Base-by-base conservation (phyloP, 106 monocot species). In the Chionographis japonica region DNA sequence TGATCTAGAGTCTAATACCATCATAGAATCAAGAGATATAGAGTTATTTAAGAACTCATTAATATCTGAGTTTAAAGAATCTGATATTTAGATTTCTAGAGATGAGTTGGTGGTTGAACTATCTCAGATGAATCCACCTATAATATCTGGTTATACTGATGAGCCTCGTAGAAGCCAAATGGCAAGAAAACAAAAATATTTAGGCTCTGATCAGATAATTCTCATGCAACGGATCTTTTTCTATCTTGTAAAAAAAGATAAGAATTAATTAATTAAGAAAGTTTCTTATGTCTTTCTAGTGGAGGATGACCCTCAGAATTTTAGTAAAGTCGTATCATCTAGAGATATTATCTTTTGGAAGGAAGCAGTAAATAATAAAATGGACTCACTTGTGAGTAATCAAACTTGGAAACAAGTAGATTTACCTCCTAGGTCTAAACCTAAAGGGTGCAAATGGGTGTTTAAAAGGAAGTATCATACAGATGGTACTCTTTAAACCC, bases 1-100 rank as follows among this genome's bases (percentile, higher is more conserved):
- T 3, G 50, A 66, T 4, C 11, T 52, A 6, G n/a, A 27, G 6
- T 66, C 66, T 4, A 66, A 66, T 66, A 50, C 16, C 4, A 66
- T 66, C 51, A 4, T 66, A 12, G 66, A 66, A 66, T 66, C 27
- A 4, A 50, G 50, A 66, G 50, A 66, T 66, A 7, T 66, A 10
- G 66, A 66, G 18, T 66, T 35, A 16, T n/a, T 51, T 50, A 12
- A 66, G 46, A 50, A 66, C 20, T 20, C 35, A 20, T 27, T 36
- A 6, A 11, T 27, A 59, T 59, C 4, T 18, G 16, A 36, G 2
- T 35, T 18, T 27, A 18, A 6, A 2, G 35, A 27, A 11, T 36
- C 17, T 59, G 20, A 59, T 20, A 18, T 59, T 35, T 18, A 59
- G 16, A 59, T 35, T 4, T 6, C 4, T 18, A 59, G 9, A 9